phyloP scores from a whole-genome alignment of 768 basidiomycete genomes.

The Dendrothele bispora region DNA sequence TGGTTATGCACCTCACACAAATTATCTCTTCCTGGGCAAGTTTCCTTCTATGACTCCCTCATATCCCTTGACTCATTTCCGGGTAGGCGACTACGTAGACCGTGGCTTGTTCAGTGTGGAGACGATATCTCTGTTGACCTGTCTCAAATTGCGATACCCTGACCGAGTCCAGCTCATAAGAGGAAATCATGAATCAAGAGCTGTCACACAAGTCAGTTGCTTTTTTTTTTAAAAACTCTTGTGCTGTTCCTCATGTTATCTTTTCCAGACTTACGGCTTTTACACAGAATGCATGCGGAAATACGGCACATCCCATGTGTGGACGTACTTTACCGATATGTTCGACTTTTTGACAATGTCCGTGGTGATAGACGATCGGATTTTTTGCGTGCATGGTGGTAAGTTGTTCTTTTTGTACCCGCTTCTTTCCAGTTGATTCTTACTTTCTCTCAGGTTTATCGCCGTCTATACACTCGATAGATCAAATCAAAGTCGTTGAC shows the following conservation, averaged over 20 bases:
- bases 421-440: conserved; percentile 9
- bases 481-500: conserved; percentile 99
- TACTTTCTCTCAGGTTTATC: conserved; percentile 67
- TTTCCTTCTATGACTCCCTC: too few species aligned
- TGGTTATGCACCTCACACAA: conserved; percentile 93
- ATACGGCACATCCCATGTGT: conserved; percentile 93
- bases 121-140: conserved; percentile 95
- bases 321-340: conserved; percentile 99
- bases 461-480: conserved; percentile 97
- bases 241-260: conserved; percentile 10
- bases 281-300: conserved; percentile 98
- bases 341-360: conserved; percentile 98
- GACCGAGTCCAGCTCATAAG: conserved; percentile 95
- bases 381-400: conserved; percentile 99
- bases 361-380: conserved; percentile 97
- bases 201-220: conserved; percentile 89
- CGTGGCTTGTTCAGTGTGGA: conserved; percentile 97
- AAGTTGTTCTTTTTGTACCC: conserved; percentile 20
- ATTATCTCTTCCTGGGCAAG: conserved; percentile 96
- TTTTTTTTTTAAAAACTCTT: conserved; percentile 14
- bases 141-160: conserved; percentile 95
- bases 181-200: conserved; percentile 97
- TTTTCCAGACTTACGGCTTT: conserved; percentile 90
- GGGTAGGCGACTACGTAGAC: conserved; percentile 95
- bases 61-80: conserved; percentile 11